Evolutionary conservation across 768 basidiomycete genomes (phyloP).

Genomic region (Thelephora ganbajun): DNA sequence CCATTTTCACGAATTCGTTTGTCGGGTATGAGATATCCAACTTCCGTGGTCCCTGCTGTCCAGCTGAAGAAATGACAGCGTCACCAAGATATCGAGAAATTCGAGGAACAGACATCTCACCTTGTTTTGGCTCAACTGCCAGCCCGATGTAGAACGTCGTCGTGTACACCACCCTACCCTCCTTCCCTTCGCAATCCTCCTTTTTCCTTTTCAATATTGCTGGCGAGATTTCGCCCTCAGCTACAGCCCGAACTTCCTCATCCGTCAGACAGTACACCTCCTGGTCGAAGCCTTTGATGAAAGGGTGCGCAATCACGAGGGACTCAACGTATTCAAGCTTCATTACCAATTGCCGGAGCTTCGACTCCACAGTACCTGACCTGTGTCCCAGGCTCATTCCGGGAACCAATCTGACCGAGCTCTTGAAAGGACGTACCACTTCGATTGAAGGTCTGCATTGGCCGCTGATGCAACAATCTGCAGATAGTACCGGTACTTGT

Average conservation of each 20-base stretch:
- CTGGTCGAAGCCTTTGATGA: conserved; percentile 88
- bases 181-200: conserved; percentile 65
- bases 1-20: conserved; percentile 85
- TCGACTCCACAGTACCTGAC: conserved; percentile 98
- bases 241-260: conserved; percentile 79
- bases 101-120: conserved; percentile 32
- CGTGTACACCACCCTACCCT: conserved; percentile 74
- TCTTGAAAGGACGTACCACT: conserved; percentile 53
- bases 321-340: conserved; percentile 95
- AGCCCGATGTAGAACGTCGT: conserved; percentile 98
- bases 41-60: conserved; percentile 61
- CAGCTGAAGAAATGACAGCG: conserved; percentile 31
- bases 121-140: conserved; percentile 78
- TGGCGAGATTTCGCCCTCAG: conserved; percentile 75
- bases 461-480: conserved; percentile 91
- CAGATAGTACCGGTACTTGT: conserved; percentile 90
- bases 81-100: conserved; percentile 1
- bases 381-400: conserved; percentile 18
- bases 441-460: conserved; percentile 71
- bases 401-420: not conserved
- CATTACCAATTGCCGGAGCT: conserved; percentile 91
- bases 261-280: conserved; percentile 70
- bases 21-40: conserved; percentile 97
- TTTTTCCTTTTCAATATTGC: conserved; percentile 58
- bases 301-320: conserved; percentile 85